Base-by-base conservation (phyloP, 305 asterid species). In the Solanum hybrid region DNA sequence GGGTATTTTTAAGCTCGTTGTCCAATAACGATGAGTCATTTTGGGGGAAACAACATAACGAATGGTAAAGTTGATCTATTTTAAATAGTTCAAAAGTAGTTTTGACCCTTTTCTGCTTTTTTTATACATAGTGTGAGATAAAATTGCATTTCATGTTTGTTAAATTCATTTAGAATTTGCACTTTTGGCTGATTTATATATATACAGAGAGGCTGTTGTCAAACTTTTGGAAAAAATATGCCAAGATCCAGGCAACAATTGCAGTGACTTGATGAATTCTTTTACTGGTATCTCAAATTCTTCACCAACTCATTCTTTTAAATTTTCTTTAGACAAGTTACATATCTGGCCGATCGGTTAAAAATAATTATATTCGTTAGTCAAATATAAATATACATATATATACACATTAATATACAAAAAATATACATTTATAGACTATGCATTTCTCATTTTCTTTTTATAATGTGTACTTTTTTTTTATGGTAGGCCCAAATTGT, bases 401-500 rank as follows among this genome's bases (percentile, higher is more conserved):
- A 14, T 15, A 29, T 34, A 29, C 6, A 72, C 36, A 73, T 13
- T 73, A 6, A 73, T 73, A 73, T 73, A 27, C n/a, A 29, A 73
- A 73, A n/a, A 7, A 29, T 75, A 14, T 31, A 31, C n/a, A 3
- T 29, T 2, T 75, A 0, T 14, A 1, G 38, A 15, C 24, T 75
- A 29, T 51, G n/a, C 66, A 51, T 3, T 32, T 32, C 14, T 76
- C 7, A 32, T 75, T 31, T 32, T 76, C 26, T 76, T 32, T 38
- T 5, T 26, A 14, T 38, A 6, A 35, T 40, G 5, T 64, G 2
- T 66, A 22, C 24, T 32, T 3, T 32, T 32, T 32, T 32, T 32
- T 32, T 12, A 24, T 85, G 81, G 27, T 89, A 96, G 98, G 98
- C 8, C 95, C 95, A 6, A 96, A 95, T 86, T 96, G 98, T 66